Percentiles rank a stretch among this genome's conserved stretches.
These are phyloP conservation scores for Chrysoporthe deuterocubensis DNA, from an alignment of 2,329 filamentous ascomycete genomes.

Conservation along the genomic window DNA sequence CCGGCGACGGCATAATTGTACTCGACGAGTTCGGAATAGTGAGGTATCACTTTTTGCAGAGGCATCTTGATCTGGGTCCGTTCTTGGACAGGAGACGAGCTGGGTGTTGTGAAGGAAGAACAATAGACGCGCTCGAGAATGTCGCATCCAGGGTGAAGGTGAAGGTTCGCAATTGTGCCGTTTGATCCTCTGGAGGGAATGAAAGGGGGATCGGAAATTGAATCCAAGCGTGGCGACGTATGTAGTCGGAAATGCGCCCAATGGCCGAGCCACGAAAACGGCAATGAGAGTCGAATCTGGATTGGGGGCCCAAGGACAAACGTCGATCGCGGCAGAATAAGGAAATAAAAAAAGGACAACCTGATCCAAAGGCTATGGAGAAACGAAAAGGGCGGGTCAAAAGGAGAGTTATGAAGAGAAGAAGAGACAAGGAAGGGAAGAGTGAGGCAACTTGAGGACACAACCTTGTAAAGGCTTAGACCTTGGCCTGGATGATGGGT, in stretches of 20 bases:
- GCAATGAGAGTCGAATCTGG: conserved; percentile 4
- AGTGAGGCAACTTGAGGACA: conserved; percentile 23
- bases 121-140: conserved; percentile 12
- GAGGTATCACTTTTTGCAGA: conserved; percentile 49
- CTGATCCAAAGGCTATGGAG: conserved; percentile 4
- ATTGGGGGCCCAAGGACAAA: conserved; percentile 12
- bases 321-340: background rate
- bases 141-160: conserved; percentile 21
- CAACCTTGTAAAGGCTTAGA: conserved; percentile 29
- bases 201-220: conserved; percentile 22
- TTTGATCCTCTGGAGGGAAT: background rate
- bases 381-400: conserved; percentile 17
- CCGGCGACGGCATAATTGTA: conserved; percentile 81
- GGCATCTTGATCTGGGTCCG: conserved; percentile 31
- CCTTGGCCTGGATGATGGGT: conserved; percentile 2
- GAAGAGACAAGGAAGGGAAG: conserved; percentile 16
- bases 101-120: conserved; percentile 18
- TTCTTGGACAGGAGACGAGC: conserved; percentile 19
- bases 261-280: conserved; percentile 17
- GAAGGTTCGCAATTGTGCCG: background rate
- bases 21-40: conserved; percentile 64
- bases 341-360: background rate
- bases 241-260: conserved; percentile 19
- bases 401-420: conserved; percentile 24
- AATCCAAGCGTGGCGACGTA: conserved; percentile 23